Evolutionary conservation across 129 eudicot genomes (phyloP).

Genomic region (Escallonia herrerae): DNA sequence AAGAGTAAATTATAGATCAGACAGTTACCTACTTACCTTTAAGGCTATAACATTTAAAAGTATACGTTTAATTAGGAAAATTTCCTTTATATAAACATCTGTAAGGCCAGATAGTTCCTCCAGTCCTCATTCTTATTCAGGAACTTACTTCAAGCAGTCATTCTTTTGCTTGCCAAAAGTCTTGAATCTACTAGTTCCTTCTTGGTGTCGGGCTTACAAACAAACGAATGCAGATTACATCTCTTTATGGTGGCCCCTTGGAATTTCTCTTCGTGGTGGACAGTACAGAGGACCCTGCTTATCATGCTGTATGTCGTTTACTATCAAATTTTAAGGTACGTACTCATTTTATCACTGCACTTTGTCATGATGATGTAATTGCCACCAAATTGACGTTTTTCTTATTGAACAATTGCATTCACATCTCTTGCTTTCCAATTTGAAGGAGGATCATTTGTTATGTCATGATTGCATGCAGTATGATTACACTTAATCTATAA

Average conservation of each 20-base stretch:
- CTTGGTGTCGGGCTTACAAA: background rate
- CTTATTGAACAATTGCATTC: background rate
- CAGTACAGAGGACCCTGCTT: constrained; percentile 92
- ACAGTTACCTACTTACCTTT: no score
- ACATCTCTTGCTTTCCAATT: background rate
- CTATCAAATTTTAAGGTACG: constrained; percentile 63
- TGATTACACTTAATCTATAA: no score
- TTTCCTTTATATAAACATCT: no score
- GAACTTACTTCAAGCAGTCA: no score
- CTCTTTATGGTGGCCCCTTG: constrained; percentile 92
- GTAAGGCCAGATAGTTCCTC: no score
- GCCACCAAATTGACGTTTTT: background rate
- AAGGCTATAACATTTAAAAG: no score
- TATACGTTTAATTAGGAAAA: no score
- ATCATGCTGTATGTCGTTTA: constrained; percentile 73
- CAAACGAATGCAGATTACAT: constrained; percentile 64
- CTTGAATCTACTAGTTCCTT: background rate
- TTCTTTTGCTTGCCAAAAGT: no score
- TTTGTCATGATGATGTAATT: background rate
- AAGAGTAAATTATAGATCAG: no score
- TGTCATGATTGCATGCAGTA: no score
- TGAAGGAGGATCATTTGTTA: no score
- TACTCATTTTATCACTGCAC: background rate
- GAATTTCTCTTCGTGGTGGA: constrained; percentile 93
- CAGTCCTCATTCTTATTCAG: no score